Conservation (phyloP, 139 green algal species). For the Pseudopediastrum boryanum region DNA sequence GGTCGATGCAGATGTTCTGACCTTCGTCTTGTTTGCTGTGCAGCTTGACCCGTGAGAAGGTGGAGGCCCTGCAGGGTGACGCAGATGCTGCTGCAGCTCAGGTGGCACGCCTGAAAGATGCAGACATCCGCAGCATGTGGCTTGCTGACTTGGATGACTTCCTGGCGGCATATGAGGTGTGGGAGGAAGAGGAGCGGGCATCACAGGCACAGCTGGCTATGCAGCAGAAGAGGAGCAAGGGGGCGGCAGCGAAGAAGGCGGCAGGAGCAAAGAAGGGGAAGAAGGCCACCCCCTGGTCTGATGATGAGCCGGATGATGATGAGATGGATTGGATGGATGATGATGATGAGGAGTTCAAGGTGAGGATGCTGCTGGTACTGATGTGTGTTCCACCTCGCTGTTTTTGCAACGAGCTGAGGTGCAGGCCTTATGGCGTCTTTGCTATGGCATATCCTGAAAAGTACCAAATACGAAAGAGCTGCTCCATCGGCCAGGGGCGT, state of each 20-base stretch:
- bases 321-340: constrained; percentile 26
- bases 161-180: constrained; percentile 57
- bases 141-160: constrained; percentile 85
- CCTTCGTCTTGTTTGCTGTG: no score
- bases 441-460: no score
- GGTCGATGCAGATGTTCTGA: no score
- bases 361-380: constrained; percentile 2
- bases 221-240: constrained; percentile 31
- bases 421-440: no score
- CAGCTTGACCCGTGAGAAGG: constrained; percentile 92
- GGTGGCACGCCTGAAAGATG: constrained; percentile 9
- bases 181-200: constrained; percentile 58
- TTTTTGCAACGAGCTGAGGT: no score
- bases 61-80: constrained; percentile 49
- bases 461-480: no score
- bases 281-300: constrained; percentile 44
- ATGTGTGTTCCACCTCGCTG: no score
- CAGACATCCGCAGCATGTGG: constrained; percentile 69
- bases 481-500: no score
- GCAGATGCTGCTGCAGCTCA: constrained; percentile 26
- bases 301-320: constrained; percentile 36
- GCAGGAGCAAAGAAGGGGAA: constrained; percentile 39
- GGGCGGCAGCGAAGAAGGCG: constrained; percentile 37
- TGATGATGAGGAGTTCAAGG: constrained; percentile 37
- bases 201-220: constrained; percentile 35